Evolutionary conservation across 225 moss, liverwort and hornwort genomes (phyloP), one percentile per base, ranked within the genome.

Genomic region (Sphagnum contortum): DNA sequence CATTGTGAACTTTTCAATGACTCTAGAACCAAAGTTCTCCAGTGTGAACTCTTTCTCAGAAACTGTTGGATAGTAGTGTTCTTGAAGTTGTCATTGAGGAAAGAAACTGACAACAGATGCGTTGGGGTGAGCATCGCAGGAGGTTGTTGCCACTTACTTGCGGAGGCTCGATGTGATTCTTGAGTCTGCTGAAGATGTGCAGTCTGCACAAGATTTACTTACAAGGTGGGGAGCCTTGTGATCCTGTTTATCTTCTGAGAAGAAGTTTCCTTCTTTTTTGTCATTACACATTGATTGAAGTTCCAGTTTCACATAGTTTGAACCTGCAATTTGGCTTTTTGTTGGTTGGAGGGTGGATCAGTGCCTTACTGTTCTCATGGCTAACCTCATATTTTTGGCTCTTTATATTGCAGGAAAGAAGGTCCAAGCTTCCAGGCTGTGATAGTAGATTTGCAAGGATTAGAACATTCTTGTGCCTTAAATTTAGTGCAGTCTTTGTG

Each of bases 111-210:
- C n/a, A 13, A 9, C n/a, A 12, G 63, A 63, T 9, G 12, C 63
- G 50, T 10, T 63, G 29, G 29, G 48, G 12, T 4, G 9, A 6
- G 45, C 5, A 70, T 68, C 64, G 62, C 84, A 94, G 93, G 93
- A 94, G 79, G 88, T 94, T 68, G 88, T 80, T 51, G 93, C 93
- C 8, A 87, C 88, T 12, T 94, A 94, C 78, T 73, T 94, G 52
- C 83, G 93, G 51, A 84, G 88, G 80, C 74, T 94, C 59, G 93
- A 88, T 75, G 88, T 86, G 12, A 49, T 61, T 52, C 71, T 81
- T 0, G 93, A 87, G 76, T 82, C 72, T 57, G 79, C 77, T 13
- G 77, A 82, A 56, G 73, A 79, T 59, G 73, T 55, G 62, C 67
- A 82, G 57, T 69, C 74, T 66, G 90, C 90, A 14, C 60, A 82